Percentiles rank a stretch among this genome's conserved stretches.
These are phyloP conservation scores for Cyclaneusma minus DNA, from an alignment of 2,329 filamentous ascomycete genomes.

Conservation along the genomic window DNA sequence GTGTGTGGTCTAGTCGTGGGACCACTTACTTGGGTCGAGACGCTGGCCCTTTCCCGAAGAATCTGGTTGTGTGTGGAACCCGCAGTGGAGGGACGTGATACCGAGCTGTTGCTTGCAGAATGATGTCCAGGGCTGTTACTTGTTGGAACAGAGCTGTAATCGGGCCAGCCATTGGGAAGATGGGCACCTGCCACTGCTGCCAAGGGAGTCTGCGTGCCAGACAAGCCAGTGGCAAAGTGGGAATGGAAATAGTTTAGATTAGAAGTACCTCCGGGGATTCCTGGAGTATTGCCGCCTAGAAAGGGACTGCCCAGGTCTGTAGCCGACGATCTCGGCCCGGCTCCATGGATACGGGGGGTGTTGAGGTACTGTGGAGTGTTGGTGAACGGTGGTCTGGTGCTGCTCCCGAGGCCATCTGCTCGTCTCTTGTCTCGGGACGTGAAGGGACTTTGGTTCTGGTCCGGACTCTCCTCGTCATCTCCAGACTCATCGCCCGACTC, in stretches of 20 bases:
- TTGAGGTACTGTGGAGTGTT: slow-evolving; percentile 23
- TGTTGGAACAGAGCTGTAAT: slow-evolving; percentile 11
- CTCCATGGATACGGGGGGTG: slow-evolving; percentile 19
- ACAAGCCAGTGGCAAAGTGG: slow-evolving; percentile 54
- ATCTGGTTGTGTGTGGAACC: slow-evolving; percentile 20
- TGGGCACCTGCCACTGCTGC: slow-evolving; percentile 65
- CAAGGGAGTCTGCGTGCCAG: slow-evolving; percentile 64
- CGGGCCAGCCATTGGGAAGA: slow-evolving; percentile 34
- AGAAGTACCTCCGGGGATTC: slow-evolving; percentile 55
- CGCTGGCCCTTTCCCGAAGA: slow-evolving; percentile 43
- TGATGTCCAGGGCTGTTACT: slow-evolving; percentile 11
- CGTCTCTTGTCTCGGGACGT: slow-evolving; percentile 19
- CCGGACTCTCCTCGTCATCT: slow-evolving; percentile 30
- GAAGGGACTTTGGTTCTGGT: slow-evolving; percentile 7
- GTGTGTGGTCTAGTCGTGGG: slow-evolving; percentile 42
- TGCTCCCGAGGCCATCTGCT: slow-evolving; percentile 19
- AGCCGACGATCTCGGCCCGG: slow-evolving; percentile 14
- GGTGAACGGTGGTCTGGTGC: slow-evolving; percentile 11
- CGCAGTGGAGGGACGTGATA: slow-evolving; percentile 19
- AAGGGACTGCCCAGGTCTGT: slow-evolving; percentile 38
- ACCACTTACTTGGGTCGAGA: slow-evolving; percentile 44
- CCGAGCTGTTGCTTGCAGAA: slow-evolving; percentile 15
- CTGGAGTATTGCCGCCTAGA: slow-evolving; percentile 42
- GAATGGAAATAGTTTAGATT: slow-evolving; percentile 75
- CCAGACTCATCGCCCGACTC: slow-evolving; percentile 51